Evolutionary conservation across 2,329 filamentous ascomycete species (phyloP).

Genomic region (Claviceps maximensis): DNA sequence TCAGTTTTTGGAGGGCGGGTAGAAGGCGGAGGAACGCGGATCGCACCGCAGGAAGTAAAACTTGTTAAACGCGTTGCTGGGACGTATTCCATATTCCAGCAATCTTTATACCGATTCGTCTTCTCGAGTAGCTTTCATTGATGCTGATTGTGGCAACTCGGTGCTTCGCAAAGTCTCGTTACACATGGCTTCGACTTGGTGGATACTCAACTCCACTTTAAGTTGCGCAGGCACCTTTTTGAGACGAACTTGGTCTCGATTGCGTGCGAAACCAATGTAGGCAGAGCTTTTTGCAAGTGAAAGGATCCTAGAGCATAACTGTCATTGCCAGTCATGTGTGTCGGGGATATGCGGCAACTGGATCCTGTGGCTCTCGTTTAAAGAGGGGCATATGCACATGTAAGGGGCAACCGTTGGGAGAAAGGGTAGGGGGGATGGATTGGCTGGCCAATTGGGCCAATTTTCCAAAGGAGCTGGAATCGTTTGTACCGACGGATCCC

Average conservation of each 20-base stretch:
- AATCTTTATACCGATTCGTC: background rate
- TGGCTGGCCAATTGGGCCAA: constrained; percentile 1
- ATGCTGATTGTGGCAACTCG: background rate
- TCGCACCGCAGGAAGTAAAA: background rate
- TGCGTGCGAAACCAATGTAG: background rate
- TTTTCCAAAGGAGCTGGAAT: background rate
- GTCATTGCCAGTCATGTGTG: background rate
- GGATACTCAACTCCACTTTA: background rate
- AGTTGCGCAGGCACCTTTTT: background rate
- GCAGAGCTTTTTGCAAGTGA: background rate
- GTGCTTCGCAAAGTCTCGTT: background rate
- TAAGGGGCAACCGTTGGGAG: background rate
- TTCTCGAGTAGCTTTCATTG: background rate
- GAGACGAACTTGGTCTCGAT: background rate
- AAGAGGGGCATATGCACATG: background rate
- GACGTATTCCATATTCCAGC: background rate
- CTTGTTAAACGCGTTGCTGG: background rate
- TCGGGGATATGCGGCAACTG: constrained; percentile 1
- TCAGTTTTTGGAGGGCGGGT: background rate
- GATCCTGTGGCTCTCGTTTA: background rate
- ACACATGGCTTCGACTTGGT: background rate
- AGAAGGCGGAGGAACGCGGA: background rate
- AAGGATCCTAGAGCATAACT: background rate
- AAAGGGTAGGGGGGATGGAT: too few species aligned
- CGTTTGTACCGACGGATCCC: background rate